Evolutionary conservation across 2,329 filamentous ascomycete species (phyloP).

Genomic region (Penicillium thymicola): DNA sequence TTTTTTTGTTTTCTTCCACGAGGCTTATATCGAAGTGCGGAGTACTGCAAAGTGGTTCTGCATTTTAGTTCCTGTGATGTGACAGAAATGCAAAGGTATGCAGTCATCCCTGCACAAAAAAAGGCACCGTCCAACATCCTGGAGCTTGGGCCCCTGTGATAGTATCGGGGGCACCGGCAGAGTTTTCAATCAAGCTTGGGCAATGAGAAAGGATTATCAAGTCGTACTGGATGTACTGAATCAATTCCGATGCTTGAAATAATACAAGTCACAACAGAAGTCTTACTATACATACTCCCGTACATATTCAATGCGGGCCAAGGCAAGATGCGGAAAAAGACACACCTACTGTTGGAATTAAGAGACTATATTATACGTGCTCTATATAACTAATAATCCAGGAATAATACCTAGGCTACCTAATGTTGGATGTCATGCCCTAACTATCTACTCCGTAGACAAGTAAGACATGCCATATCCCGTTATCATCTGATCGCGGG

Average conservation of each 20-base stretch:
- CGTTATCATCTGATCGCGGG: slow-evolving; percentile 19
- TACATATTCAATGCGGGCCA: background rate
- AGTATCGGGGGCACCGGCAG: slow-evolving; percentile 4
- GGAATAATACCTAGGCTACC: background rate
- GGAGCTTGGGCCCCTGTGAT: slow-evolving; percentile 15
- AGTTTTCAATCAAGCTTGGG: slow-evolving; percentile 18
- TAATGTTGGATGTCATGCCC: background rate
- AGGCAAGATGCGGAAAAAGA: background rate
- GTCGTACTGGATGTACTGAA: slow-evolving; percentile 4
- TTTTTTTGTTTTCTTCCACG: background rate
- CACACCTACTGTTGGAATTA: background rate
- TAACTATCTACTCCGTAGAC: background rate
- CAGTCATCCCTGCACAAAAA: slow-evolving; percentile 5
- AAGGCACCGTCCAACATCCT: slow-evolving; percentile 1
- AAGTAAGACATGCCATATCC: background rate
- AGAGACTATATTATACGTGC: background rate
- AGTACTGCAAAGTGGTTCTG: background rate
- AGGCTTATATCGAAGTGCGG: background rate
- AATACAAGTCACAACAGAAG: background rate
- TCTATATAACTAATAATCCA: background rate
- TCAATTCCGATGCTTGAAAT: background rate
- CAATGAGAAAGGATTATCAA: background rate
- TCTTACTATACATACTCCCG: background rate
- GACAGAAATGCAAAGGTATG: slow-evolving; percentile 11
- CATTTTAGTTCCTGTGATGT: slow-evolving; percentile 17